phyloP scores from a whole-genome alignment of 1,284 basidiomycete species.

The Gomphus bonarii region DNA sequence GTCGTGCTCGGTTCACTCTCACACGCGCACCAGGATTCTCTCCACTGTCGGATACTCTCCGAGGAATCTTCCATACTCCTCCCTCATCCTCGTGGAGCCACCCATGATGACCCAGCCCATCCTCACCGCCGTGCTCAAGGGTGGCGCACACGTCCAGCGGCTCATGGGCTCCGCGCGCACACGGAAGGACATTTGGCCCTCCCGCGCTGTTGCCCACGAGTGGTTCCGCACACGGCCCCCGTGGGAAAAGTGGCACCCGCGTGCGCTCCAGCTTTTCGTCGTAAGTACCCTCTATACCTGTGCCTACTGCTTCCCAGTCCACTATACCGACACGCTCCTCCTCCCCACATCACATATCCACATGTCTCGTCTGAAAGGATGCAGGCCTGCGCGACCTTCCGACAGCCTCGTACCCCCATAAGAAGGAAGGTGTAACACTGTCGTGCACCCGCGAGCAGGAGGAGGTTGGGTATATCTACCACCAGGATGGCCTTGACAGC shows the following conservation, averaged over 20 bases:
- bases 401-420: slow-evolving; percentile 33
- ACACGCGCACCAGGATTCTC: slow-evolving; percentile 21
- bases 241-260: slow-evolving; percentile 16
- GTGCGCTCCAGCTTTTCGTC: slow-evolving; percentile 14
- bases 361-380: slow-evolving; percentile 19
- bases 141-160: not conserved
- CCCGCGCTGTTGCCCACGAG: slow-evolving; percentile 10
- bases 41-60: slow-evolving; percentile 18
- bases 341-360: not conserved
- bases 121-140: not conserved
- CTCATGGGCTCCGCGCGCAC: not conserved
- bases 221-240: slow-evolving; percentile 5
- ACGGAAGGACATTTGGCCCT: slow-evolving; percentile 16
- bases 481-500: slow-evolving; percentile 9
- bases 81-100: slow-evolving; percentile 33
- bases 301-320: no score
- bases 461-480: slow-evolving; percentile 27
- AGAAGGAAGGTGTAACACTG: slow-evolving; percentile 35
- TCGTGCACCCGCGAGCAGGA: slow-evolving; percentile 37
- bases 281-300: slow-evolving; percentile 9
- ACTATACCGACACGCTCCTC: no score
- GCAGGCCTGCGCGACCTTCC: slow-evolving; percentile 36
- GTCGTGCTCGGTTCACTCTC: not conserved
- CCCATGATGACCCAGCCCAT: slow-evolving; percentile 26
- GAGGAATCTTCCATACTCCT: slow-evolving; percentile 23